Evolutionary conservation across 768 basidiomycete species (phyloP), one percentile per base, ranked within the genome.

Genomic region (Pleurotus eryngii): DNA sequence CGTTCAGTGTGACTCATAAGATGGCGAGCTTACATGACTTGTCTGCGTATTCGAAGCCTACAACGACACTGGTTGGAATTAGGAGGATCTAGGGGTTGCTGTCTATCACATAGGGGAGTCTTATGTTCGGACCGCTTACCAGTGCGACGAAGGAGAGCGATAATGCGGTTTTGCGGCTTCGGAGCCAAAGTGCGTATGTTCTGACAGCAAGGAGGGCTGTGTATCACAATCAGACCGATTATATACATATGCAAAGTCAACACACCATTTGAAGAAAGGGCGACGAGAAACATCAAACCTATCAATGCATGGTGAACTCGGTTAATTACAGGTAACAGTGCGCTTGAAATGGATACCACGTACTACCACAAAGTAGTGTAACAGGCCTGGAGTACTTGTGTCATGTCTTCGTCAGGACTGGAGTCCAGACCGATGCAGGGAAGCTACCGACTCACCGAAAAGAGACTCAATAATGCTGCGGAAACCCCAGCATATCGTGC

Each of bases 241-340:
- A 40, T 6, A 40, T 14, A 22, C 5, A 12, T 2, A 8, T 17
- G 11, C n/a, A 35, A 20, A 5, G 27, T 30, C 12, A 6, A 51
- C 49, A 15, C 22, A 54, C 51, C 51, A 15, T 54, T 54, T 18
- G 51, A 35, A 30, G 51, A 39, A 38, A 54, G 39, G 51, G 22
- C 38, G 17, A 39, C 24, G 22, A 54, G 24, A 15, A 37, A 54
- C 51, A 54, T 54, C 18, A 54, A 54, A 20, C 35, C 51, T 54
- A 24, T 38, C 15, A 2, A 24, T 38, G 17, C 40, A 18, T 22
- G 15, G 24, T 42, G 26, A 54, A 3, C 17, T 38, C 15, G 8
- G 39, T 40, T n/a, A 43, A 40, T 40, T 1, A 15, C 39, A 1
- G 3, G 5, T n/a, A 45, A 24, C 38, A 11, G 18, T 9, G 8